A percentile compares a stretch with the other conserved stretches of the same genome.
Evolutionary conservation across 2,329 filamentous ascomycete genomes (phyloP).

Genomic region (Clonostachys solani): DNA sequence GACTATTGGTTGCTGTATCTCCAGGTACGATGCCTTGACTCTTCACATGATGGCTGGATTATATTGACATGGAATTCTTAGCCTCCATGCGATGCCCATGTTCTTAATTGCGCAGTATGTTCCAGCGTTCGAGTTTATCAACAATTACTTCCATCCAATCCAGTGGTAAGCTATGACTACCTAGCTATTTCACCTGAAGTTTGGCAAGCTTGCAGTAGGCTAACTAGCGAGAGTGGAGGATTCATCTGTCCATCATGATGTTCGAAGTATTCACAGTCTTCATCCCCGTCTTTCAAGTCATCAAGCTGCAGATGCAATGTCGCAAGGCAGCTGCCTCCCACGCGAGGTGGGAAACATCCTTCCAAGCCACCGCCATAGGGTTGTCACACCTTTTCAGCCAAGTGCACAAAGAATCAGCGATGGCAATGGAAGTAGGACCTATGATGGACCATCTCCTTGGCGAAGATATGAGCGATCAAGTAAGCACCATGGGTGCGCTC

Average conservation of each 20-base stretch:
- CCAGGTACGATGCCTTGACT: constrained; percentile 13
- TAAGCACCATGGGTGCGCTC: constrained; percentile 51
- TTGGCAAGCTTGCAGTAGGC: not conserved
- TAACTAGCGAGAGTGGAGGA: constrained; percentile 12
- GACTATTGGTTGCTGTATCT: constrained; percentile 45
- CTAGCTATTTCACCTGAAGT: not conserved
- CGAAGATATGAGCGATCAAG: constrained; percentile 3
- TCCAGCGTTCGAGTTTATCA: constrained; percentile 44
- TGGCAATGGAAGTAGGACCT: constrained; percentile 3
- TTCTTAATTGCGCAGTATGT: constrained; percentile 59
- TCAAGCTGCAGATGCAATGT: constrained; percentile 29
- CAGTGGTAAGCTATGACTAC: constrained; percentile 53
- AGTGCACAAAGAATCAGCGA: constrained; percentile 6
- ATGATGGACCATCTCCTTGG: too few relatives aligned
- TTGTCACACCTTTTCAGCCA: constrained; percentile 8
- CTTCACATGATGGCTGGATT: too few relatives aligned
- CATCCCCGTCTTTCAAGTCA: constrained; percentile 56
- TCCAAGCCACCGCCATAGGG: constrained; percentile 10
- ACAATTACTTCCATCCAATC: constrained; percentile 52
- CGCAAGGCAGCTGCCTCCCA: constrained; percentile 38
- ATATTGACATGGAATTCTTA: constrained; percentile 15
- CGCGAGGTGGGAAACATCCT: constrained; percentile 31
- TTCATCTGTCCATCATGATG: constrained; percentile 49
- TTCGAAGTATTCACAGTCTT: constrained; percentile 60
- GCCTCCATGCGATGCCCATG: constrained; percentile 61